A percentile compares a stretch with the other conserved stretches of the same genome.
phyloP scores from a whole-genome alignment of 768 basidiomycete species.

The Cubamyces sp. region DNA sequence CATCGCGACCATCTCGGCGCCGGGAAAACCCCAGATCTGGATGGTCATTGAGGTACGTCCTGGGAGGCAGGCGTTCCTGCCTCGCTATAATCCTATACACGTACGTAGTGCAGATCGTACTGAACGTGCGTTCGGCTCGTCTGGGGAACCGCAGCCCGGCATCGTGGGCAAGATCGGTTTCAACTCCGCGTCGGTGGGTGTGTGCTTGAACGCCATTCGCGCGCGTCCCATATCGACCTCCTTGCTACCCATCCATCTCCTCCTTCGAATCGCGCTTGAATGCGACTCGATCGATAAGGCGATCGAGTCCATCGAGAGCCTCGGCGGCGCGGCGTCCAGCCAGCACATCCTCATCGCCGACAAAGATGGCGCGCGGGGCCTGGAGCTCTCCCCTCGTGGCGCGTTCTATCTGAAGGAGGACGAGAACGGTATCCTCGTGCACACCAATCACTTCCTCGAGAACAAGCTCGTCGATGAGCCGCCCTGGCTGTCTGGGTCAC shows the following conservation, averaged over 20 bases:
- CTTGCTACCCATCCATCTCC: conserved; percentile 40
- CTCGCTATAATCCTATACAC: not conserved
- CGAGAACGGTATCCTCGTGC: conserved; percentile 35
- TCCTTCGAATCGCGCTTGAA: conserved; percentile 39
- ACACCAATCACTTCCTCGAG: conserved; percentile 43
- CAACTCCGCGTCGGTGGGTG: conserved; percentile 41
- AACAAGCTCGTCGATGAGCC: conserved; percentile 38
- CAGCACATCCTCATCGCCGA: conserved; percentile 43
- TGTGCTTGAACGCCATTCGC: conserved; percentile 43
- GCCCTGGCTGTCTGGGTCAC: conserved; percentile 38
- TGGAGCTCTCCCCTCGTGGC: conserved; percentile 39
- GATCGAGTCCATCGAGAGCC: conserved; percentile 31
- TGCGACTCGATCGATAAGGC: conserved; percentile 33
- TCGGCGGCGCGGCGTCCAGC: conserved; percentile 40
- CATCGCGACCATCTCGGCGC: conserved; percentile 34
- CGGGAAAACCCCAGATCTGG: conserved; percentile 39
- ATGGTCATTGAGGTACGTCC: conserved; percentile 41
- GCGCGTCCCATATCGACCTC: conserved; percentile 36
- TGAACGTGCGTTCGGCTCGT: no score
- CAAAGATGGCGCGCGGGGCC: conserved; percentile 30
- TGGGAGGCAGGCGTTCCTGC: not conserved
- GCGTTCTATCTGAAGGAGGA: conserved; percentile 33
- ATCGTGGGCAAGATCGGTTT: conserved; percentile 45
- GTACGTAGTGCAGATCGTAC: no score
- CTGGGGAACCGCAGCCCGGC: conserved; percentile 32